Conservation (phyloP, 2,329 filamentous ascomycete species). For the Paecilomyces dactylethromorphus region DNA sequence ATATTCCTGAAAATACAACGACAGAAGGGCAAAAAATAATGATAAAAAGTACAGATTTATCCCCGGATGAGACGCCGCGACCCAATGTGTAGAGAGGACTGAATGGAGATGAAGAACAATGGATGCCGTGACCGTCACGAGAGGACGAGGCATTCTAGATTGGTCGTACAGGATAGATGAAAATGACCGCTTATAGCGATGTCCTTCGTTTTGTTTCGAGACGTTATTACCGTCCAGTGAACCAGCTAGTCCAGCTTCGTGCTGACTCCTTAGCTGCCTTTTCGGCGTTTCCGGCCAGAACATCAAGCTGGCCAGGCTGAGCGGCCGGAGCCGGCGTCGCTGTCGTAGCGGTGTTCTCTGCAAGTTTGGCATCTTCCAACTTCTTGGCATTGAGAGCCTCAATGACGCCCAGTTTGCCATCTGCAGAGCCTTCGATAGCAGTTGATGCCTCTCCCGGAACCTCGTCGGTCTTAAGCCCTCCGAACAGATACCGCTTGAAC, state of each 20-base stretch:
- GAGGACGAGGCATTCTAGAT: background rate
- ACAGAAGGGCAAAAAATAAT: slow-evolving; percentile 5
- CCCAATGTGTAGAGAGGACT: slow-evolving; percentile 16
- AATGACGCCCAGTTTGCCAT: slow-evolving; percentile 20
- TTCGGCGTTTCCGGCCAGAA: slow-evolving; percentile 29
- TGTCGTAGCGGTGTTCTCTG: background rate
- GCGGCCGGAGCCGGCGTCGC: slow-evolving; percentile 1
- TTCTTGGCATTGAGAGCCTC: slow-evolving; percentile 31
- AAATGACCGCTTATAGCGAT: background rate
- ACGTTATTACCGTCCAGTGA: slow-evolving; percentile 27
- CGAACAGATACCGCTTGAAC: slow-evolving; percentile 31
- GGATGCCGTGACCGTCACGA: background rate
- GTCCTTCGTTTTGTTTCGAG: background rate
- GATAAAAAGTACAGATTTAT: background rate
- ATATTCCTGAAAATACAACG: slow-evolving; percentile 9
- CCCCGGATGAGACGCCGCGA: slow-evolving; percentile 20
- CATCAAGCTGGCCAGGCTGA: slow-evolving; percentile 25
- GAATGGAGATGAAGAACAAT: background rate
- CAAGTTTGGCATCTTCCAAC: slow-evolving; percentile 15
- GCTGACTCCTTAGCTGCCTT: slow-evolving; percentile 26
- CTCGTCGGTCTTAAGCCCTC: slow-evolving; percentile 32
- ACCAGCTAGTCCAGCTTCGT: slow-evolving; percentile 34
- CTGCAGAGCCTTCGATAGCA: slow-evolving; percentile 2
- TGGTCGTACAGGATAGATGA: background rate
- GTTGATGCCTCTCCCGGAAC: background rate